Percentiles rank a stretch among this genome's conserved stretches.
Evolutionary conservation across 768 basidiomycete species (phyloP).

Genomic region (Boletus rubescentipes): DNA sequence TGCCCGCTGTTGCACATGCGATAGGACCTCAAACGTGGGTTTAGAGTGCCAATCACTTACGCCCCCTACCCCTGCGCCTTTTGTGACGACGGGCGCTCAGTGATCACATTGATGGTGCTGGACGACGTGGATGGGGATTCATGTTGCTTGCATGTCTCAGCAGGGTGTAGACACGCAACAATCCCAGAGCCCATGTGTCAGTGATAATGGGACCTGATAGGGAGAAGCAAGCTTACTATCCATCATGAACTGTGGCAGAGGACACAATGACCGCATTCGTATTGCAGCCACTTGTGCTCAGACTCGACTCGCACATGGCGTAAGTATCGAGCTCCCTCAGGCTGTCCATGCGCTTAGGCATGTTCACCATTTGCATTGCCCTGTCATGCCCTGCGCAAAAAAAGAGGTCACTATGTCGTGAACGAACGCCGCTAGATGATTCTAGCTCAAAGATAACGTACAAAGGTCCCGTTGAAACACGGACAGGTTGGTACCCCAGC

Average conservation of each 20-base stretch:
- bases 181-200: background rate
- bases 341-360: background rate
- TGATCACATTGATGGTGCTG: background rate
- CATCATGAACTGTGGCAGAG: constrained; percentile 1
- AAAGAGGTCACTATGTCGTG: background rate
- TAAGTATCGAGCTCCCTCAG: background rate
- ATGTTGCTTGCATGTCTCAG: background rate
- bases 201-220: background rate
- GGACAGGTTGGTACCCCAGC: background rate
- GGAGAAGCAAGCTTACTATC: constrained; percentile 5
- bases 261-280: constrained; percentile 3
- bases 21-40: background rate
- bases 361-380: background rate
- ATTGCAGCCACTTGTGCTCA: constrained; percentile 9
- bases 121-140: background rate
- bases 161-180: background rate
- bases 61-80: background rate
- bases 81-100: background rate
- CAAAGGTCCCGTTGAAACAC: background rate
- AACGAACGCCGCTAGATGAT: background rate
- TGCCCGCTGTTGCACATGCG: background rate
- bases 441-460: too few relatives aligned
- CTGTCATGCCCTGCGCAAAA: background rate
- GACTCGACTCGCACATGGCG: constrained; percentile 1
- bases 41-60: background rate